Evolutionary conservation across 73 alveolate genomes (phyloP).

Genomic region (Tetrahymena elliotti): DNA sequence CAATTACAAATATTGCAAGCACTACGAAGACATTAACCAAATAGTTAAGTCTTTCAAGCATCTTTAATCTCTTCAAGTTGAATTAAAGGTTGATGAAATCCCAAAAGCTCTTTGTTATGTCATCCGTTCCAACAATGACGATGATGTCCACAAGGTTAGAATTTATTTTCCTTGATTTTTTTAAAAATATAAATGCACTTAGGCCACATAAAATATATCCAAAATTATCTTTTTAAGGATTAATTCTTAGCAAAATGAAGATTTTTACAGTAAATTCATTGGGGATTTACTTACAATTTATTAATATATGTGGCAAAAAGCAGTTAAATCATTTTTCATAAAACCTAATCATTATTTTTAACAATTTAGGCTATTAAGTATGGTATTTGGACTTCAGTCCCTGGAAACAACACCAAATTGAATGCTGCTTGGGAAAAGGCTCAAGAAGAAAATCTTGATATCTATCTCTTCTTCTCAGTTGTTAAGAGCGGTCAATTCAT

Average conservation of each 20-base stretch:
- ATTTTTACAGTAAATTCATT: not conserved
- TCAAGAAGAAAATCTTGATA: not conserved
- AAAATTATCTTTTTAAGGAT: not conserved
- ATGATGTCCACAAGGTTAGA: constrained; percentile 33
- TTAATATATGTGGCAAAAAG: not conserved
- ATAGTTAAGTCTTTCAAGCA: not conserved
- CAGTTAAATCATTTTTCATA: not conserved
- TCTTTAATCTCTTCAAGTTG: not conserved
- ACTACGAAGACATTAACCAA: not conserved
- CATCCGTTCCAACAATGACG: constrained; percentile 39
- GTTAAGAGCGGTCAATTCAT: constrained; percentile 40
- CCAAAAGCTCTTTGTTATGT: constrained; percentile 15
- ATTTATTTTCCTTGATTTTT: not conserved
- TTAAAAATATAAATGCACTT: not conserved
- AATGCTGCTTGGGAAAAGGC: constrained; percentile 21
- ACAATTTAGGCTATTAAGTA: constrained; percentile 20
- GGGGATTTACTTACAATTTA: not conserved
- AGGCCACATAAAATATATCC: not conserved
- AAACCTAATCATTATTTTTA: not conserved
- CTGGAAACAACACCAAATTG: constrained; percentile 21
- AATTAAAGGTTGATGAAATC: constrained; percentile 12
- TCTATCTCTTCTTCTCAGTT: constrained; percentile 36
- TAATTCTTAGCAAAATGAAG: not conserved
- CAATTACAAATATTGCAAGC: not conserved
- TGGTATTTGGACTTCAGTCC: constrained; percentile 41